Conservation (phyloP, 768 basidiomycete genomes). For the Lentinus brumalis region DNA sequence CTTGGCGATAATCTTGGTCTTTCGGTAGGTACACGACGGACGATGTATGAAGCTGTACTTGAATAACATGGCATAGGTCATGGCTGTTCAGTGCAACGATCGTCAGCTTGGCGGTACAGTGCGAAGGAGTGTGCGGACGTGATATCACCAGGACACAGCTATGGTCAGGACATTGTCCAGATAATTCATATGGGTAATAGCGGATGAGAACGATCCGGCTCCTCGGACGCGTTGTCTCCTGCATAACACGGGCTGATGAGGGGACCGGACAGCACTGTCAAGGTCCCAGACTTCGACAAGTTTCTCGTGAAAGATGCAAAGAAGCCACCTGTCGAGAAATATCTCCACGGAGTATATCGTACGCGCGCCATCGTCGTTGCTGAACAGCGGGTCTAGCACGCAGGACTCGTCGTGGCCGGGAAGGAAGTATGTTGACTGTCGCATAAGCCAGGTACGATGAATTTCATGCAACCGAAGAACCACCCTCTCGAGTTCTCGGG, state of each 20-base stretch:
- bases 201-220: constrained; percentile 17
- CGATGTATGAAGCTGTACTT: constrained; percentile 10
- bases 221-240: constrained; percentile 12
- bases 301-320: constrained; percentile 47
- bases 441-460: constrained; percentile 19
- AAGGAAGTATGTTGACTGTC: constrained; percentile 11
- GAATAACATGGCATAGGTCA: constrained; percentile 16
- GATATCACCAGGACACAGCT: constrained; percentile 27
- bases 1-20: background rate
- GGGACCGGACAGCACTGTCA: constrained; percentile 6
- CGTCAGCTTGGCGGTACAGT: background rate
- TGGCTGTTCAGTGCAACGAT: constrained; percentile 9
- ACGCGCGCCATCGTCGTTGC: constrained; percentile 13
- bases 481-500: constrained; percentile 6
- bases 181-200: constrained; percentile 20
- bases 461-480: constrained; percentile 5
- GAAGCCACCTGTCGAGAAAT: constrained; percentile 49
- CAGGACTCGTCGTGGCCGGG: constrained; percentile 10
- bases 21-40: background rate
- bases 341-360: constrained; percentile 42
- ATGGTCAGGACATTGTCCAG: constrained; percentile 18
- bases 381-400: constrained; percentile 5
- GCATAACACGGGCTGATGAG: constrained; percentile 7
- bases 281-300: constrained; percentile 46
- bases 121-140: constrained; percentile 11